Evolutionary conservation across 257 asterid genomes (phyloP), one percentile per base, ranked within the genome.

Genomic region (Scutellaria barbata): DNA sequence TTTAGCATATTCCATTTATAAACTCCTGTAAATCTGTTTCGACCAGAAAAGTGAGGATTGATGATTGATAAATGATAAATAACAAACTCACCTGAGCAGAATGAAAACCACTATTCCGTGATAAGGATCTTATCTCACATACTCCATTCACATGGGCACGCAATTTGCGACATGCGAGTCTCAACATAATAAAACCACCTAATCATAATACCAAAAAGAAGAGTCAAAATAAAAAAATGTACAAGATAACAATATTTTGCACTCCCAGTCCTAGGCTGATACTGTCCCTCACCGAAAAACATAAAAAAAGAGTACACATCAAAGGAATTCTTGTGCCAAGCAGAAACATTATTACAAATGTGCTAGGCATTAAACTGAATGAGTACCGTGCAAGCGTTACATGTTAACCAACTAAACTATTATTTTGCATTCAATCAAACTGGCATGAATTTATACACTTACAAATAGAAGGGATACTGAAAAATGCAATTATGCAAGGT

Each of bases 111-210:
- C 82, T 37, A 10, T 66, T 74, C 66, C 84, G 92, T 33, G 80
- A 72, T 47, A 75, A 78, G 54, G 85, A 78, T 71, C 84, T 55
- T 68, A 81, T 65, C 67, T 63, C 79, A 74, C 71, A 78, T 25
- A 76, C 79, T 74, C 85, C 84, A 39, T 72, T 52, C 30, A 69
- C 30, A 39, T 50, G 81, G 12, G 46, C 74, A 50, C 63, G 57
- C 37, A 85, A 75, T 60, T 77, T 84, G 66, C 83, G 79, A 56
- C 13, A 79, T 50, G 85, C 74, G 41, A 79, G 86, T 81, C 84
- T 85, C 86, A 87, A 79, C 97, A 89, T 91, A 58, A 20, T 81
- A 39, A 65, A 63, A 64, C 41, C 50, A 62, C 80, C 83, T 79
- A 55, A 25, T 54, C 45, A 56, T 42, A 68, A 68, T 6, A 40